Conservation (phyloP, 148 eudicot species). For the Silene conica region DNA sequence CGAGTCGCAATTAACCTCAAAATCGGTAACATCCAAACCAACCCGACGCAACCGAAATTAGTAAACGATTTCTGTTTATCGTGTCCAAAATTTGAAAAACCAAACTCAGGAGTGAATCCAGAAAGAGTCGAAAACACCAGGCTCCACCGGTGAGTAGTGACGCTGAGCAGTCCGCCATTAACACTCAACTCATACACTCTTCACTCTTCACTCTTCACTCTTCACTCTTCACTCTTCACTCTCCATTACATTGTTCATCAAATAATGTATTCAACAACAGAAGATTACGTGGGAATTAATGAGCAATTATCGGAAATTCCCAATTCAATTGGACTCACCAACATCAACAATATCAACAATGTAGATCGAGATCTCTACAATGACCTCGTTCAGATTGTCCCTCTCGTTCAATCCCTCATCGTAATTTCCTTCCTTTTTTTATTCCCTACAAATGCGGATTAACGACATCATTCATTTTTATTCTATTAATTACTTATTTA, state of each 20-base stretch:
- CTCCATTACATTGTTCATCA: neutral
- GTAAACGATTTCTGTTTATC: too few relatives aligned
- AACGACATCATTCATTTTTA: neutral
- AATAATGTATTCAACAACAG: slow-evolving; percentile 12
- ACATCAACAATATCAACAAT: slow-evolving; percentile 21
- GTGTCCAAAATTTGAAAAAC: too few relatives aligned
- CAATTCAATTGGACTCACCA: slow-evolving; percentile 9
- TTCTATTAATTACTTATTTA: neutral
- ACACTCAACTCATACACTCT: neutral
- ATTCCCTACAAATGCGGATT: slow-evolving; percentile 24
- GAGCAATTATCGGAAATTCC: slow-evolving; percentile 15
- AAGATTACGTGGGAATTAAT: slow-evolving; percentile 16
- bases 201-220: neutral
- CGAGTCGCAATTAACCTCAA: too few relatives aligned
- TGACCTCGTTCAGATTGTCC: slow-evolving; percentile 67
- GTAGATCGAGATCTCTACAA: slow-evolving; percentile 57
- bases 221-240: slow-evolving; percentile 5
- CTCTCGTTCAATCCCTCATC: slow-evolving; percentile 79
- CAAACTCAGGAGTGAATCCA: too few relatives aligned
- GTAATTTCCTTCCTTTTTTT: slow-evolving; percentile 29
- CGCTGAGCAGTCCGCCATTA: too few relatives aligned
- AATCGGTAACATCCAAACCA: too few relatives aligned
- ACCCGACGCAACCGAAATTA: too few relatives aligned
- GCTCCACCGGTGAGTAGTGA: too few relatives aligned
- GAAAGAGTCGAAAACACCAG: too few relatives aligned